Evolutionary conservation across 305 asterid species (phyloP).

Genomic region (Fraxinus velutina): DNA sequence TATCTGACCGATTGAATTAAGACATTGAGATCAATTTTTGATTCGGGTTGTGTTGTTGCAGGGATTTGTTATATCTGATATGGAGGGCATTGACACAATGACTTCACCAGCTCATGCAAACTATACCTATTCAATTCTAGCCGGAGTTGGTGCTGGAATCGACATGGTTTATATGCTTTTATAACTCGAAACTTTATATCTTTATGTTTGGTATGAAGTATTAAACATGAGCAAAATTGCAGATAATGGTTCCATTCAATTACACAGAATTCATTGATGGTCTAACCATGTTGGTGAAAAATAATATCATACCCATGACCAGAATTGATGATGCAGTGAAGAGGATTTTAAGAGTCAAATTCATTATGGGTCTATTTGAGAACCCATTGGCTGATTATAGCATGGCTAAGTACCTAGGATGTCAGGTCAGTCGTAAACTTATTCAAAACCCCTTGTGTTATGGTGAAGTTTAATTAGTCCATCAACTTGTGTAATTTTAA

Average conservation of each 20-base stretch:
- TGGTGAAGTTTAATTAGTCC: neutral
- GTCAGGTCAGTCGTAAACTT: neutral
- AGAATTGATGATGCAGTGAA: conserved; percentile 33
- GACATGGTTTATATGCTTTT: conserved; percentile 26
- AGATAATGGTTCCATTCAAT: conserved; percentile 34
- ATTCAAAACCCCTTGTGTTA: neutral
- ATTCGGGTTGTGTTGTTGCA: neutral
- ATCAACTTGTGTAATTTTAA: neutral
- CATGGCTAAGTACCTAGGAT: conserved; percentile 20
- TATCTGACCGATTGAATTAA: neutral
- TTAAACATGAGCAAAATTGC: neutral
- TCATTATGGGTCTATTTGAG: conserved; percentile 29
- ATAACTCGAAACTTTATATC: neutral
- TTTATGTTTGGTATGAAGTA: neutral
- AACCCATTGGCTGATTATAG: conserved; percentile 34
- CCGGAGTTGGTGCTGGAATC: conserved; percentile 22
- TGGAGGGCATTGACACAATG: conserved; percentile 14
- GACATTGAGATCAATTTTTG: neutral
- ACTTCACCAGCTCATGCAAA: conserved; percentile 21
- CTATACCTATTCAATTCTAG: conserved; percentile 22
- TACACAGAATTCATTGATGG: conserved; percentile 28
- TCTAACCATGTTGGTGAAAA: conserved; percentile 24
- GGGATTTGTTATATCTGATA: conserved; percentile 24
- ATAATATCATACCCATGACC: conserved; percentile 22
- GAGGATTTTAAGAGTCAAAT: conserved; percentile 34